Evolutionary conservation across 1,284 basidiomycete species (phyloP).

Genomic region (Ceratobasidium sp.): DNA sequence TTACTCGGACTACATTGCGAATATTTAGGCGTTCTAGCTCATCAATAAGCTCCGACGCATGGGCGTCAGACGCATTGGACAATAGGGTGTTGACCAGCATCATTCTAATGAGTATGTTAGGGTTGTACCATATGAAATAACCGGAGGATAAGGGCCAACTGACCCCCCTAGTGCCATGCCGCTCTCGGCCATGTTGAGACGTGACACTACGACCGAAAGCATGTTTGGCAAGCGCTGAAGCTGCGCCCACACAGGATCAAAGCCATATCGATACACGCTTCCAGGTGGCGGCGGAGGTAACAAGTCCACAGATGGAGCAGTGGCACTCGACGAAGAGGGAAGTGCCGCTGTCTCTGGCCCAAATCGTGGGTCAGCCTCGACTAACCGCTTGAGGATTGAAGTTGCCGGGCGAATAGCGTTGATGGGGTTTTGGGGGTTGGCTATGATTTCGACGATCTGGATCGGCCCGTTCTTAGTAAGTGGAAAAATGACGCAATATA

Average conservation of each 20-base stretch:
- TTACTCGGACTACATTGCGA: conserved; percentile 83
- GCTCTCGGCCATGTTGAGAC: conserved; percentile 83
- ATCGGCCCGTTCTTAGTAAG: conserved; percentile 47
- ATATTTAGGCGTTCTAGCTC: conserved; percentile 84
- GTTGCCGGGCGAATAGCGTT: conserved; percentile 97
- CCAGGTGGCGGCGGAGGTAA: conserved; percentile 59
- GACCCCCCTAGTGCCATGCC: conserved; percentile 87
- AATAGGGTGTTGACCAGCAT: conserved; percentile 90
- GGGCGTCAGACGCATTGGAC: conserved; percentile 76
- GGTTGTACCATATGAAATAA: conserved; percentile 21
- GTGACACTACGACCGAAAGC: conserved; percentile 79
- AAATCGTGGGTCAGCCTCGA: conserved; percentile 79
- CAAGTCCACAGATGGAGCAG: conserved; percentile 58
- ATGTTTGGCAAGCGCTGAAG: conserved; percentile 64
- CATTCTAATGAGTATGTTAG: conserved; percentile 63
- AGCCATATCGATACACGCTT: conserved; percentile 83
- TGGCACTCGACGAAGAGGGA: conserved; percentile 62
- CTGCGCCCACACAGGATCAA: conserved; percentile 82
- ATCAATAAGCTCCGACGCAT: conserved; percentile 81
- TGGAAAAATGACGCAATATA: background rate
- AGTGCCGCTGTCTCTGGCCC: conserved; percentile 64
- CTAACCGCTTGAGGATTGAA: conserved; percentile 88
- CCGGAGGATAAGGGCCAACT: conserved; percentile 49
- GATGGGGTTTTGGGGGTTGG: conserved; percentile 79
- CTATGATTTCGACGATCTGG: conserved; percentile 79